phyloP scores from a whole-genome alignment of 257 asterid species.

The Phtheirospermum japonicum region DNA sequence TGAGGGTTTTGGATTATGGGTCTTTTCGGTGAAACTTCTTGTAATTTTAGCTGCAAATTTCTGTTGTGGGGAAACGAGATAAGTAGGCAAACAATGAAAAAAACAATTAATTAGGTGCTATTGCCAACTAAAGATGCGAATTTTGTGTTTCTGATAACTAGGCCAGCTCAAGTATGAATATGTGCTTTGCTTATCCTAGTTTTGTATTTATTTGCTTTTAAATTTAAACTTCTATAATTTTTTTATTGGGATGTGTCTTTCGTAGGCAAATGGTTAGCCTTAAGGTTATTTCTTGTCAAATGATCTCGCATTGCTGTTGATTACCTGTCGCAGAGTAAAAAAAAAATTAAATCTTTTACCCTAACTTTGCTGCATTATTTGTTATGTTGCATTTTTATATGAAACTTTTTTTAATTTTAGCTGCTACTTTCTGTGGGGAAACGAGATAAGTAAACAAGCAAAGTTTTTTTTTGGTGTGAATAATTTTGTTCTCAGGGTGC shows the following conservation, averaged over 20 bases:
- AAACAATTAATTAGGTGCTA: background rate
- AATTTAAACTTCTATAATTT: too few species aligned
- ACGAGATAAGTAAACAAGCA: background rate
- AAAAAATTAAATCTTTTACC: too few species aligned
- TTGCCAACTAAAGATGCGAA: conserved; percentile 7
- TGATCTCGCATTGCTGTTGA: too few species aligned
- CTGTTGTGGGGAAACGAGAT: background rate
- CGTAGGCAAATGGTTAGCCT: too few species aligned
- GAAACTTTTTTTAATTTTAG: background rate
- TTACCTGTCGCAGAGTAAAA: too few species aligned
- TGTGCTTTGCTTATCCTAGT: background rate
- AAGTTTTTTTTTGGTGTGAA: background rate
- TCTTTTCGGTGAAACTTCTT: conserved; percentile 10
- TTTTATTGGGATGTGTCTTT: too few species aligned
- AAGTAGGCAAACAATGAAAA: background rate
- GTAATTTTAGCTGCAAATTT: conserved; percentile 22
- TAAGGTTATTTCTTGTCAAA: too few species aligned
- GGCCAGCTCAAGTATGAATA: background rate
- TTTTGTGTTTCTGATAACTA: conserved; percentile 13
- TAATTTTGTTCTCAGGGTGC: background rate
- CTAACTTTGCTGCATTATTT: too few species aligned
- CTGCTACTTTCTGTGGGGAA: background rate
- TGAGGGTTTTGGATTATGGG: conserved; percentile 25
- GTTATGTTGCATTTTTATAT: too few species aligned
- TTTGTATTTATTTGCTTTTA: too few species aligned